Evolutionary conservation across 1,139 yeast genomes (phyloP).

Genomic region (Suhomyces taliae): DNA sequence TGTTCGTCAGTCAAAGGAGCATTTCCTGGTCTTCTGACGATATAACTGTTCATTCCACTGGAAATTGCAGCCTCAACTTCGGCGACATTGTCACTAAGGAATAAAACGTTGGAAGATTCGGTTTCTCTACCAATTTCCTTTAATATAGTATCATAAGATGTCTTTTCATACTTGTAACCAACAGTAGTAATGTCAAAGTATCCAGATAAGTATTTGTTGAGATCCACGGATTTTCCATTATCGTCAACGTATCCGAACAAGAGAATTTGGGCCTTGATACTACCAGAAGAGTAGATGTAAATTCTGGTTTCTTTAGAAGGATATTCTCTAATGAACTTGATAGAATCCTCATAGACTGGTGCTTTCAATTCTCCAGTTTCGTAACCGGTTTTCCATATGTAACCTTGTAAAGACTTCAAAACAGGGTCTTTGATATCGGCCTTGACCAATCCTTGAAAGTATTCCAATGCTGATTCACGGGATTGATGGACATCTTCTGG

Average conservation of each 20-base stretch:
- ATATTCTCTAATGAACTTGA: slow-evolving; percentile 51
- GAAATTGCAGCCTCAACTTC: slow-evolving; percentile 72
- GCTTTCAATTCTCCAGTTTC: slow-evolving; percentile 71
- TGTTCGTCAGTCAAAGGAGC: slow-evolving; percentile 46
- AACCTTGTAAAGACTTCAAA: slow-evolving; percentile 79
- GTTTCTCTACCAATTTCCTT: slow-evolving; percentile 36
- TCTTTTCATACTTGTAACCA: slow-evolving; percentile 63
- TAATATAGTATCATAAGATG: slow-evolving; percentile 61
- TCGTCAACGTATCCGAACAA: slow-evolving; percentile 63
- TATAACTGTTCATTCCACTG: slow-evolving; percentile 60
- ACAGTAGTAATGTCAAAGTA: slow-evolving; percentile 86
- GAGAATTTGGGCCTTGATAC: slow-evolving; percentile 80
- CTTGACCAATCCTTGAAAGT: slow-evolving; percentile 58
- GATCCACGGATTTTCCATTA: slow-evolving; percentile 36
- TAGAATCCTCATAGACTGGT: slow-evolving; percentile 76
- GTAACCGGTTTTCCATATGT: slow-evolving; percentile 81
- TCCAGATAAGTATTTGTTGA: slow-evolving; percentile 56
- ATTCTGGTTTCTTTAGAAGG: slow-evolving; percentile 29
- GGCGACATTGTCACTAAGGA: slow-evolving; percentile 71
- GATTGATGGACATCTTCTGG: slow-evolving; percentile 33
- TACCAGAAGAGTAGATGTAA: slow-evolving; percentile 89
- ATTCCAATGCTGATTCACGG: slow-evolving; percentile 30
- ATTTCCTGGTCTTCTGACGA: slow-evolving; percentile 80
- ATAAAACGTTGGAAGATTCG: slow-evolving; percentile 44
- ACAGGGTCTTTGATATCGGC: slow-evolving; percentile 76